Conservation (phyloP, 2,329 filamentous ascomycete species). For the Aspergillus sp. region DNA sequence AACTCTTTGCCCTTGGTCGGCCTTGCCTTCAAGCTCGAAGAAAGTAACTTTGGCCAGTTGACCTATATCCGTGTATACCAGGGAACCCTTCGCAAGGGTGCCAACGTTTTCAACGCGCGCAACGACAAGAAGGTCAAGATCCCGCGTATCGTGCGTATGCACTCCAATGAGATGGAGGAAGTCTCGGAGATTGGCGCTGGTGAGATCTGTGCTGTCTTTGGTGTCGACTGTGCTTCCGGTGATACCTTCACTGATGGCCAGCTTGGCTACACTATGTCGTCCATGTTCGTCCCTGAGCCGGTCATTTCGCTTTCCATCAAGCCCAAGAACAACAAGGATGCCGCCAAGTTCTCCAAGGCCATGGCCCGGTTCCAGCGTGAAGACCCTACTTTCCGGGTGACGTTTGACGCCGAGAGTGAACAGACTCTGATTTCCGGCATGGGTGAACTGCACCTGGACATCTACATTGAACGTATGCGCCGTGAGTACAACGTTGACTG, state of each 20-base stretch:
- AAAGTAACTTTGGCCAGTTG: slow-evolving; percentile 96
- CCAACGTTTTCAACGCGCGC: slow-evolving; percentile 89
- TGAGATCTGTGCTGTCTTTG: slow-evolving; percentile 98
- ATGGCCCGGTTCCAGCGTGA: slow-evolving; percentile 99
- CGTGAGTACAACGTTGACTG: slow-evolving; percentile 97
- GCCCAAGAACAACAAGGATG: slow-evolving; percentile 89
- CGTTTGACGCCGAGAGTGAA: slow-evolving; percentile 86
- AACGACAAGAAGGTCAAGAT: slow-evolving; percentile 96
- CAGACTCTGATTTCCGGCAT: slow-evolving; percentile 98
- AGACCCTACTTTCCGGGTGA: slow-evolving; percentile 94
- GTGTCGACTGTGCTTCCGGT: slow-evolving; percentile 94
- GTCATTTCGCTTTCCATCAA: slow-evolving; percentile 98
- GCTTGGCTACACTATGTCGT: slow-evolving; percentile 91
- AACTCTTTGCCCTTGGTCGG: slow-evolving; percentile 92
- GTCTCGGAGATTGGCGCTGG: slow-evolving; percentile 88
- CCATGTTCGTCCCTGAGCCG: slow-evolving; percentile 94
- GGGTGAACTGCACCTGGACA: slow-evolving; percentile 95
- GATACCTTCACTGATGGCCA: slow-evolving; percentile 96
- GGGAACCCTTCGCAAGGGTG: slow-evolving; percentile 81
- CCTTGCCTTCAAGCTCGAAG: slow-evolving; percentile 96
- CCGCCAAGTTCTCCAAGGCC: slow-evolving; percentile 93
- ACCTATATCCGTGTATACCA: slow-evolving; percentile 99
- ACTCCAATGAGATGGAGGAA: slow-evolving; percentile 99
- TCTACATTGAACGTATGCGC: slow-evolving; percentile 95
- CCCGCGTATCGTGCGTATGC: slow-evolving; percentile 97